Percentiles rank a stretch among this genome's conserved stretches.
Evolutionary conservation across 768 basidiomycete species (phyloP).

Genomic region (Lyophyllum atratum): DNA sequence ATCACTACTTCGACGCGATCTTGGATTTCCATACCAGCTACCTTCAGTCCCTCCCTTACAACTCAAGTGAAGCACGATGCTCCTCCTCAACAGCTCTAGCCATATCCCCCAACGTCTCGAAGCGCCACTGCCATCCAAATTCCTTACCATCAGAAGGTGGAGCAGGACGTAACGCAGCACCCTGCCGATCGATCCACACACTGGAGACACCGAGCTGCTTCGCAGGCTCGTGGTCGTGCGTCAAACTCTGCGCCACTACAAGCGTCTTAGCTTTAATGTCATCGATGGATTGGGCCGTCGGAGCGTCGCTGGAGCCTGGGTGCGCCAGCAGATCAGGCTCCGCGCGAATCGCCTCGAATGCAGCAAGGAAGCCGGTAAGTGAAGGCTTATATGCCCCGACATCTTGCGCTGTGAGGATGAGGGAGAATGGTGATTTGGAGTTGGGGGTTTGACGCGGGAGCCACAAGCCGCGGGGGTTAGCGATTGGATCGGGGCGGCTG

Average conservation of each 20-base stretch:
- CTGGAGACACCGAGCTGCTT: constrained; percentile 54
- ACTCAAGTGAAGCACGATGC: background rate
- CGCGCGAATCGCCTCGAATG: constrained; percentile 43
- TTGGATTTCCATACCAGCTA: too few relatives aligned
- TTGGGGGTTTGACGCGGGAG: constrained; percentile 41
- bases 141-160: constrained; percentile 24
- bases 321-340: constrained; percentile 38
- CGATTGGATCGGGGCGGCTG: constrained; percentile 33
- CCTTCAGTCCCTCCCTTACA: too few relatives aligned
- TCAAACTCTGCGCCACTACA: constrained; percentile 67
- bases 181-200: constrained; percentile 68
- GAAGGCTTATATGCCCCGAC: constrained; percentile 75
- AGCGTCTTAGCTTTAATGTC: constrained; percentile 51
- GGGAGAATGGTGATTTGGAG: constrained; percentile 61
- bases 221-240: constrained; percentile 69
- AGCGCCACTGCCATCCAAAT: constrained; percentile 51
- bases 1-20: too few relatives aligned
- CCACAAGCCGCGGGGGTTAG: constrained; percentile 40
- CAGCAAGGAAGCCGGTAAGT: constrained; percentile 51
- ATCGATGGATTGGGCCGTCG: constrained; percentile 20
- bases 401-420: constrained; percentile 72
- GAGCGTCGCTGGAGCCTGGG: constrained; percentile 12
- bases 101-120: constrained; percentile 61
- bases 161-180: constrained; percentile 41
- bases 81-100: constrained; percentile 58